Conservation (phyloP, 2,329 filamentous ascomycete species). For the Didymella lethalis region DNA sequence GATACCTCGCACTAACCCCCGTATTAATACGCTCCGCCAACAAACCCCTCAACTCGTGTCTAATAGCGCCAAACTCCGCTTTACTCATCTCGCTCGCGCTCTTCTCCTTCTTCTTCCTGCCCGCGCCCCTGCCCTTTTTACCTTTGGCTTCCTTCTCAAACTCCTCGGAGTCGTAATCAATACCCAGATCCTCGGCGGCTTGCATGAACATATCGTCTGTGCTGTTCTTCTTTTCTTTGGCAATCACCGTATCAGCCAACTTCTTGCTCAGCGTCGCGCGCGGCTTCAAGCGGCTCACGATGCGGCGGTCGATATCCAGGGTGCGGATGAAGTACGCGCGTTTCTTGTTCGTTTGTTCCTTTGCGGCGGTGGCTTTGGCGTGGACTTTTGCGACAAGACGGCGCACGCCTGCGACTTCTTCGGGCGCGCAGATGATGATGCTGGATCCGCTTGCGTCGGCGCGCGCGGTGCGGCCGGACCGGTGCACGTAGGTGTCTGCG, state of each 20-base stretch:
- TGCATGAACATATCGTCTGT: constrained; percentile 85
- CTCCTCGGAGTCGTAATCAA: constrained; percentile 91
- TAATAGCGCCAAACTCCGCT: constrained; percentile 73
- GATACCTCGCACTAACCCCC: constrained; percentile 85
- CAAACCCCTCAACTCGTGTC: constrained; percentile 75
- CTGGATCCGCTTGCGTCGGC: constrained; percentile 79
- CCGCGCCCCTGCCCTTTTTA: constrained; percentile 69
- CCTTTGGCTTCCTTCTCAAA: constrained; percentile 69
- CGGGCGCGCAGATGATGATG: constrained; percentile 87
- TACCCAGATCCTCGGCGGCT: constrained; percentile 89
- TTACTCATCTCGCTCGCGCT: constrained; percentile 73
- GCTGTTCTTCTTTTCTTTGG: constrained; percentile 84
- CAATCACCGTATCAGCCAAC: constrained; percentile 81
- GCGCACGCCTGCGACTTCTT: constrained; percentile 85
- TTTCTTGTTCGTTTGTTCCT: constrained; percentile 60
- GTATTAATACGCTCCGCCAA: constrained; percentile 79
- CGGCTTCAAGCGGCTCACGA: constrained; percentile 78
- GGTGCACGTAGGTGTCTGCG: constrained; percentile 93
- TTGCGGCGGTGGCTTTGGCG: constrained; percentile 55
- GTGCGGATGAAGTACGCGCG: constrained; percentile 75
- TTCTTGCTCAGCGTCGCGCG: constrained; percentile 84
- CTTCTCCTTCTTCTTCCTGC: constrained; percentile 77
- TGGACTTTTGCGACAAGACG: constrained; percentile 90
- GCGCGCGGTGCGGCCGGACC: constrained; percentile 91
- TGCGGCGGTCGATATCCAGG: constrained; percentile 81